phyloP scores from a whole-genome alignment of 2,329 filamentous ascomycete species.

The Phoma herbarum region DNA sequence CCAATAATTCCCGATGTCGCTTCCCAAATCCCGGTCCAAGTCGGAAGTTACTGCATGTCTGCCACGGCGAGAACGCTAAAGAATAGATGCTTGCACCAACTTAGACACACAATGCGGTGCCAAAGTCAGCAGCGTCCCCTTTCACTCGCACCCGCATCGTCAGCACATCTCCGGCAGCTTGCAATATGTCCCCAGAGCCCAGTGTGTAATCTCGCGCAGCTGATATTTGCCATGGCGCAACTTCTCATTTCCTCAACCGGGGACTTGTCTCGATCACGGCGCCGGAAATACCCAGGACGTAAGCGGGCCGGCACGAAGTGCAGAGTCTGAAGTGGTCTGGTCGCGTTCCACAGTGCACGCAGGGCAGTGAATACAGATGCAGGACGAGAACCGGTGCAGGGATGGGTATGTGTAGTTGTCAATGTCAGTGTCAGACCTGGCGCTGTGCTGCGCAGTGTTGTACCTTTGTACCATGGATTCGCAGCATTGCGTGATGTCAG shows the following conservation, averaged over 20 bases:
- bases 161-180: not conserved
- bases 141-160: slow-evolving; percentile 1
- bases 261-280: slow-evolving; percentile 34
- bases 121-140: slow-evolving; percentile 11
- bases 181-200: slow-evolving; percentile 5
- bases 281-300: slow-evolving; percentile 18
- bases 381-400: slow-evolving; percentile 25
- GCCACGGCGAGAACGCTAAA: slow-evolving; percentile 8
- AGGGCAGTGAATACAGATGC: slow-evolving; percentile 27
- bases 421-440: slow-evolving; percentile 22
- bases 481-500: slow-evolving; percentile 2
- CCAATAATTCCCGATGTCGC: slow-evolving; percentile 20
- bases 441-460: slow-evolving; percentile 9
- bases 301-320: slow-evolving; percentile 14
- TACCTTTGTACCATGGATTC: slow-evolving; percentile 1
- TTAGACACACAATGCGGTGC: not conserved
- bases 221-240: slow-evolving; percentile 4
- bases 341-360: slow-evolving; percentile 25
- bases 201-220: slow-evolving; percentile 5
- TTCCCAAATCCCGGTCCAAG: slow-evolving; percentile 21
- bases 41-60: slow-evolving; percentile 24
- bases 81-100: slow-evolving; percentile 7
- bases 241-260: slow-evolving; percentile 9
- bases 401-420: slow-evolving; percentile 15
- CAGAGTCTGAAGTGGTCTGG: slow-evolving; percentile 13